Evolutionary conservation across 257 asterid species (phyloP).

Genomic region (Oldenlandia corymbosa): DNA sequence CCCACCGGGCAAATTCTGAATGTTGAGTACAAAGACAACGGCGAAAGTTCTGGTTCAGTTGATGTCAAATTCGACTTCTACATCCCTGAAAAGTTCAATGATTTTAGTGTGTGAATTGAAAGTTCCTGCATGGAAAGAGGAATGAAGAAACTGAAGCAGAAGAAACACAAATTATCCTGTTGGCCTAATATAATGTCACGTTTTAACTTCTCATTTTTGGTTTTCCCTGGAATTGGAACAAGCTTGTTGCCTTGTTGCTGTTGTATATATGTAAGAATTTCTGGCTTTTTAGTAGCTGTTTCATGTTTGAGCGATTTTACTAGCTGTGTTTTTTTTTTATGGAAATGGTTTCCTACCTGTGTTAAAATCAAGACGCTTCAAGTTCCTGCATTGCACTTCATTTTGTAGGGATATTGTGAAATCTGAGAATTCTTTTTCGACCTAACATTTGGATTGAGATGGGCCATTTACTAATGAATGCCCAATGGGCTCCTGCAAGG

Average conservation of each 20-base stretch:
- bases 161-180: slow-evolving; percentile 1
- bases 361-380: too few species aligned
- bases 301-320: background rate
- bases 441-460: too few species aligned
- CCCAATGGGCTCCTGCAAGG: background rate
- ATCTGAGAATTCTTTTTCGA: too few species aligned
- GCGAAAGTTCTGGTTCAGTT: slow-evolving; percentile 76
- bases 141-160: background rate
- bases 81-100: slow-evolving; percentile 53
- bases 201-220: background rate
- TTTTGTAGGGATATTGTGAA: too few species aligned
- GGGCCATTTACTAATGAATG: background rate
- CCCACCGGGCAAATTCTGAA: slow-evolving; percentile 69
- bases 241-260: background rate
- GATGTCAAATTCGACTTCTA: slow-evolving; percentile 93
- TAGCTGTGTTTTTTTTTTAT: too few species aligned
- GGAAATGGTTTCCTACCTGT: too few species aligned
- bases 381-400: too few species aligned
- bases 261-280: slow-evolving; percentile 10
- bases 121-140: background rate
- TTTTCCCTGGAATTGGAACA: slow-evolving; percentile 2
- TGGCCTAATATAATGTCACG: background rate
- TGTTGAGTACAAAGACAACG: slow-evolving; percentile 72
- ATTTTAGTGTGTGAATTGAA: slow-evolving; percentile 21
- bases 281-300: slow-evolving; percentile 10